Evolutionary conservation across 2,329 filamentous ascomycete species (phyloP), one percentile per base, ranked within the genome.

Genomic region (Aspergillaceae sp.): DNA sequence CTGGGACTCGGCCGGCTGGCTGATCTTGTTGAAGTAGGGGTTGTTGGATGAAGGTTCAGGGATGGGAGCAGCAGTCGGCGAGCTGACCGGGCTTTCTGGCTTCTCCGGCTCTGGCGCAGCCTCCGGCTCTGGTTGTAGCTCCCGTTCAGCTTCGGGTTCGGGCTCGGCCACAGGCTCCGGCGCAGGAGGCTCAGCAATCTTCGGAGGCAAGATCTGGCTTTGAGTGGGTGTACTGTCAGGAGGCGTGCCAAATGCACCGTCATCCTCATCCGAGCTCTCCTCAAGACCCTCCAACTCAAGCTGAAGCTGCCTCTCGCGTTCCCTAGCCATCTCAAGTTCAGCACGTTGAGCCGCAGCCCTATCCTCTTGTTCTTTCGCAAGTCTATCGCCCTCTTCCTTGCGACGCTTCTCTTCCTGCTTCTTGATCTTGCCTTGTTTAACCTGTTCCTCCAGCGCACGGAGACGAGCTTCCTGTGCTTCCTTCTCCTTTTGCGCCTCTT

Each of bases 361-460:
- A 44, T 82, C 75, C 65, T 97, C 91, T 63, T 94, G 90, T 58
- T 95, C 87, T 66, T 88, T 91, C 5, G 89, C 81, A 56, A 92
- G 87, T 42, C 85, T 86, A 60, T 86, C 76, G 7, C 89, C 89
- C 26, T 88, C 91, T 71, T 95, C 90, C 74, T 89, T 92, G 57
- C 80, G 84, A 52, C 84, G 87, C 74, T 94, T 96, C 71, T 96
- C 92, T 66, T 98, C 92, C 56, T 94, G 86, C 69, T 95, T 97
- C 75, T 88, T 91, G 44, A 97, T 72, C 72, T 97, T 98, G 59
- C 90, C 88, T 62, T 90, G 87, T 52, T 83, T 84, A 44, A 97
- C 89, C 67, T 96, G 89, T 64, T 97, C 89, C 67, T 98, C 90
- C 6, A 98, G 79, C 10, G 88, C 89, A 63, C 83, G 87, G 27